Conservation (phyloP, 2,329 filamentous ascomycete species). For the Beauveria sp. region DNA sequence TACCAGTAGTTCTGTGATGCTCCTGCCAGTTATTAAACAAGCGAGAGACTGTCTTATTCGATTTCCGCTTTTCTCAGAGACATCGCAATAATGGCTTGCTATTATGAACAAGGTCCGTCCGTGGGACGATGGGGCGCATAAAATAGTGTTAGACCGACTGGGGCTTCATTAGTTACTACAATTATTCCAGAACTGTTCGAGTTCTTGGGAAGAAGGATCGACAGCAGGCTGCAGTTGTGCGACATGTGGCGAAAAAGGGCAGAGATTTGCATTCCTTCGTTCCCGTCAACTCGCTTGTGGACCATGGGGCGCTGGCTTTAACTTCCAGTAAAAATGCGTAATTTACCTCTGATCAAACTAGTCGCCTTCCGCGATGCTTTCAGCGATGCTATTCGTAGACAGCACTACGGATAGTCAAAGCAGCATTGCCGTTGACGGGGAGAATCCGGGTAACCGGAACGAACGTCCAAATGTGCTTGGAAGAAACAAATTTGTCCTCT, state of each 20-base stretch:
- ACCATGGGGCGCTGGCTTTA: too few relatives aligned
- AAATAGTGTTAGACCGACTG: not conserved
- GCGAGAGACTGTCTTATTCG: not conserved
- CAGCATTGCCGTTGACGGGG: not conserved
- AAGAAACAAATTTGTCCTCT: not conserved
- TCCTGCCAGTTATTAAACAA: not conserved
- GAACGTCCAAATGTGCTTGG: not conserved
- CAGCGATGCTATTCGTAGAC: not conserved
- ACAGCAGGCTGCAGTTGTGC: not conserved
- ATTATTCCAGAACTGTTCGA: constrained; percentile 1
- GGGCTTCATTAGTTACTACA: not conserved
- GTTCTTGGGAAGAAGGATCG: not conserved
- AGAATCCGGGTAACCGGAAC: not conserved
- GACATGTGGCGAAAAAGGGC: not conserved
- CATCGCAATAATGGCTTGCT: not conserved
- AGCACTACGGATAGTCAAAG: not conserved
- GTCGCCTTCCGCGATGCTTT: not conserved
- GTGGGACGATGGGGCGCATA: not conserved
- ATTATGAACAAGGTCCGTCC: not conserved
- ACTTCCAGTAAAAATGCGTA: not conserved
- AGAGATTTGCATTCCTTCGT: not conserved
- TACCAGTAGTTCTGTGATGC: not conserved
- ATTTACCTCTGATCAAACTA: not conserved
- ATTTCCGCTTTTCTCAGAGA: not conserved
- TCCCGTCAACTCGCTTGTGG: not conserved